These are phyloP conservation scores for Lachnellula cervina DNA, from an alignment of 2,329 filamentous ascomycete species.

Conservation along the genomic window DNA sequence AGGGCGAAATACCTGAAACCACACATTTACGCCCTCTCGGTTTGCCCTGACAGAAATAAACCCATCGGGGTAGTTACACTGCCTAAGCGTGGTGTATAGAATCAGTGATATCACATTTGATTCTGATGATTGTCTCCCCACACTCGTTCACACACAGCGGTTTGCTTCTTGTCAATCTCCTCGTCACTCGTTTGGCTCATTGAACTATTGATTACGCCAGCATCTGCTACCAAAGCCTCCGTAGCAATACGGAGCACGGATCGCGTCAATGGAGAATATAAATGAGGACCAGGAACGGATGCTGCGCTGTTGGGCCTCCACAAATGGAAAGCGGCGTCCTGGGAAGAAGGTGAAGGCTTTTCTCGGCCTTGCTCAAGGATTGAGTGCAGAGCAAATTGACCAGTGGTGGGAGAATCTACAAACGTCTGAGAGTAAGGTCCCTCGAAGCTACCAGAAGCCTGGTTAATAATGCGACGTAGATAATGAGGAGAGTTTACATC, in stretches of 20 bases:
- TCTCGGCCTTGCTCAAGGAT: slow-evolving; percentile 11
- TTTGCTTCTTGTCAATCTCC: background rate
- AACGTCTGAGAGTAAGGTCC: slow-evolving; percentile 1
- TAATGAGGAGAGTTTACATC: background rate
- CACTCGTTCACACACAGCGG: background rate
- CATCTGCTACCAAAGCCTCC: background rate
- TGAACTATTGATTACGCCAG: background rate
- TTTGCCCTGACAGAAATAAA: background rate
- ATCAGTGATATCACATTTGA: background rate
- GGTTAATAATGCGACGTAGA: background rate
- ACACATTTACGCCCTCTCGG: slow-evolving; percentile 5
- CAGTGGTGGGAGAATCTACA: slow-evolving; percentile 12
- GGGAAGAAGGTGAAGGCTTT: slow-evolving; percentile 7
- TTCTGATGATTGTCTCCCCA: background rate
- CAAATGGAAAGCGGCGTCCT: slow-evolving; percentile 9
- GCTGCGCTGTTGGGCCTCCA: slow-evolving; percentile 12
- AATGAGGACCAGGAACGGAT: slow-evolving; percentile 15
- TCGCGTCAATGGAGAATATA: slow-evolving; percentile 8
- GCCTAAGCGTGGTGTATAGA: background rate
- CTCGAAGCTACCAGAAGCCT: background rate
- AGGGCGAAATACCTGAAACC: slow-evolving; percentile 13
- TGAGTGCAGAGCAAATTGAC: slow-evolving; percentile 16
- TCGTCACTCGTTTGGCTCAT: background rate
- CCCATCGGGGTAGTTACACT: background rate
- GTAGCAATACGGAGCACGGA: background rate